Evolutionary conservation across 306 rosid genomes (phyloP).

Genomic region (Vicia villosa): DNA sequence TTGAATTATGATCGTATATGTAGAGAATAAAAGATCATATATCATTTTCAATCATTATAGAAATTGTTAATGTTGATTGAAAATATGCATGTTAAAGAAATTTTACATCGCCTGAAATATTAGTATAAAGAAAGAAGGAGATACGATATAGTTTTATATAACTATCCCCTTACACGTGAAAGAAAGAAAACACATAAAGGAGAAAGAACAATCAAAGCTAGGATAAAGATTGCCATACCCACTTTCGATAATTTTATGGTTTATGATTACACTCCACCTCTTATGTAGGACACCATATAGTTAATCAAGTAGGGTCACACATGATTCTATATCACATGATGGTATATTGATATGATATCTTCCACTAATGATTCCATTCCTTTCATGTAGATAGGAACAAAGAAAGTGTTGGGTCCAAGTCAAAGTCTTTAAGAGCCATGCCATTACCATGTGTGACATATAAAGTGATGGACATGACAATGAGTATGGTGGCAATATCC

Average conservation of each 20-base stretch:
- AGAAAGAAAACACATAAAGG: slow-evolving; percentile 32
- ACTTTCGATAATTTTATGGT: slow-evolving; percentile 45
- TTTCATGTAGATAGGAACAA: slow-evolving; percentile 45
- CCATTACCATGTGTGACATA: slow-evolving; percentile 38
- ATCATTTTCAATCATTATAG: too few species aligned
- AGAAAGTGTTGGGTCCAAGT: slow-evolving; percentile 42
- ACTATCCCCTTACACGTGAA: slow-evolving; percentile 52
- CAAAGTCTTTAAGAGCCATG: slow-evolving; percentile 39
- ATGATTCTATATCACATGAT: slow-evolving; percentile 46
- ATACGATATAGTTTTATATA: too few species aligned
- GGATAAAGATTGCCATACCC: slow-evolving; percentile 40
- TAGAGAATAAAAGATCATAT: too few species aligned
- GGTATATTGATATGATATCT: slow-evolving; percentile 53
- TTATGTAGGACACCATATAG: slow-evolving; percentile 52
- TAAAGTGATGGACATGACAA: slow-evolving; percentile 31
- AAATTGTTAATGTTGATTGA: too few species aligned
- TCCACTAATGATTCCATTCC: slow-evolving; percentile 48
- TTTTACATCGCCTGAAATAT: too few species aligned
- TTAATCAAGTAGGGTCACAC: slow-evolving; percentile 39
- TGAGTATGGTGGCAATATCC: slow-evolving; percentile 46
- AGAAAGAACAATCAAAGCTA: slow-evolving; percentile 37
- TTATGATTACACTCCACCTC: slow-evolving; percentile 56
- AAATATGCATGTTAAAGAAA: too few species aligned
- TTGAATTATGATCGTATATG: too few species aligned
- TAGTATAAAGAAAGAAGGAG: too few species aligned